Base-by-base conservation (phyloP, 2,329 filamentous ascomycete species). In the Ceratocystiopsis minuta region DNA sequence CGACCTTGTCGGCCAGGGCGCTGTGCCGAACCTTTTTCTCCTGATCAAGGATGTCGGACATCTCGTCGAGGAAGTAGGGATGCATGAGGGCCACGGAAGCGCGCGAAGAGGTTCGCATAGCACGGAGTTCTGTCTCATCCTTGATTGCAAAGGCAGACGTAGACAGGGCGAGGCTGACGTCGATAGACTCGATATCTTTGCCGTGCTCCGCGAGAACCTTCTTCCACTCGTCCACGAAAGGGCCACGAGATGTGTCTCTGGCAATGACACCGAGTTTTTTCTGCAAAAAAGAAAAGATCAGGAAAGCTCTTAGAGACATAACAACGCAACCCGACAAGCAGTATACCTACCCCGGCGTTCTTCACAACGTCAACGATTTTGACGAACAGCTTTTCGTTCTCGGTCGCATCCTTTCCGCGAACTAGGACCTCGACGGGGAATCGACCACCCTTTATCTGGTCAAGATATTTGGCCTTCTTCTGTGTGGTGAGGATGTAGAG, bases 21-120 rank as follows among this genome's bases (percentile, higher is more conserved):
- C 79, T 83, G 61, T 98, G 90, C 48, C 86, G 90, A 56, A 96
- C 85, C 57, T 94, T 94, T 67, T 94, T 95, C 60, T 96, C 92
- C 51, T 87, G 80, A 55, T 98, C 90, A 46, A 98, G 75, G 41
- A 96, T 80, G 52, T 82, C 80, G 40, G 88, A 94, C 87, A 98
- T 96, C 58, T 95, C 87, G 56, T 98, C 90, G 50, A 98, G 78
- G 58, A 96, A 96, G 61, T 90, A 98, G 45, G 88, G 85, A 40
- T 85, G 85, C 78, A 96, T 92, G 46, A 96, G 67, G 45, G 86
- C 87, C 50, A 92, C 88, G 52, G 87, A 95, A 38, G 90, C 88
- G 56, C 90, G 82, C 43, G 90, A 90, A 5, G 88, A 86, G 51
- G 88, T 92, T 55, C 92, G 79, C 71, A 98, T 95, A 12, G 84